Evolutionary conservation across 2,329 filamentous ascomycete species (phyloP), one percentile per base, ranked within the genome.

Genomic region (Akanthomyces uredinophilus): DNA sequence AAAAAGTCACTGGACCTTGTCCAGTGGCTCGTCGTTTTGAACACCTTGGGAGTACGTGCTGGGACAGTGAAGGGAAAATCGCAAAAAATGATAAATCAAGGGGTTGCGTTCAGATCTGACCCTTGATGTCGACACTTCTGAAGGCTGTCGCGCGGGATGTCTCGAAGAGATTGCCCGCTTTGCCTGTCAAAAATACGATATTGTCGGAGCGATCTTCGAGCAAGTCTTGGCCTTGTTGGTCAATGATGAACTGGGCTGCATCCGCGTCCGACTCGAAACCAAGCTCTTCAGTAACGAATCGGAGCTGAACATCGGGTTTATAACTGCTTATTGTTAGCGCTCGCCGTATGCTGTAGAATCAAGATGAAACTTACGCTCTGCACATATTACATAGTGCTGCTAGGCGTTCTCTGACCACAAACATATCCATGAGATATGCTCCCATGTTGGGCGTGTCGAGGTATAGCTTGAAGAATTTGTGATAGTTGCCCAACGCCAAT

Each of bases 381-480:
- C 92, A 96, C 69, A 99, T 95, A 74, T 89, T 91, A 74, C 92
- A 89, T 72, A 99, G 79, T 67, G 95, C 95, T 72, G 89, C 88
- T 67, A 99, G 85, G 70, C 95, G 91, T 80, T 99, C 94, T 72
- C 95, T 88, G 71, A 88, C 88, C 74, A 98, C 90, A 80, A 99
- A 98, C 91, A 96, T 97, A 80, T 99, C 95, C 91, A 99, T 96
- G 57, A 99, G 85, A 77, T 98, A 98, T 69, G 90, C 92, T 65
- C 95, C 94, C 93, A 99, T 96, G 71, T 96, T 96, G 56, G 92
- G 93, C 27, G 93, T 93, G 73, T 94, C 89, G 68, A 96, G 86
- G 75, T 97, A 99, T 50, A 99, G 85, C 79, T 91, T 90, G 84
- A 99, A 98, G 77, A 99, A 98, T 74, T 87, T 94, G 79, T 99